Evolutionary conservation across 208 protist genomes (phyloP).

Genomic region (Crithidia thermophila): DNA sequence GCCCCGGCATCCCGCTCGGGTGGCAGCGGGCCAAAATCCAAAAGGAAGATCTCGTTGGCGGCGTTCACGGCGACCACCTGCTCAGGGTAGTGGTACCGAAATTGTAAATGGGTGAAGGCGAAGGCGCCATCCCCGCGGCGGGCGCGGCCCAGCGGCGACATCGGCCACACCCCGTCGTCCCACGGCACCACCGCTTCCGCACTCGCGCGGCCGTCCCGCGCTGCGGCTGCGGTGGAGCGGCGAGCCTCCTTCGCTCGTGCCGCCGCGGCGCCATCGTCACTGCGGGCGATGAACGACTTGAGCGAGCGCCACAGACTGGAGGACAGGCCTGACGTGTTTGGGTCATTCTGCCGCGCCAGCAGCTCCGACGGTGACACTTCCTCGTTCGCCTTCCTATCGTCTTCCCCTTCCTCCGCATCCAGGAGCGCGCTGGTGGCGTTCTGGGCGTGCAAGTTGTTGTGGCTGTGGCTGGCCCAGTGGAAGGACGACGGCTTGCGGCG

Average conservation of each 20-base stretch:
- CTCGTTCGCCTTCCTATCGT: background rate
- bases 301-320: constrained; percentile 20
- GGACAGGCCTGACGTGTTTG: background rate
- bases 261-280: background rate
- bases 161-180: constrained; percentile 17
- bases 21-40: constrained; percentile 40
- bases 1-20: background rate
- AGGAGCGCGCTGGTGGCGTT: background rate
- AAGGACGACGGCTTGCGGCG: constrained; percentile 30
- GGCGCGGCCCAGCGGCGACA: constrained; percentile 1
- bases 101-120: constrained; percentile 55
- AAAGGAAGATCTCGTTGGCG: constrained; percentile 57
- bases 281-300: constrained; percentile 31
- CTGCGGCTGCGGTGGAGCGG: background rate
- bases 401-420: background rate
- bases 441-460: constrained; percentile 24
- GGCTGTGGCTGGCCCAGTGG: constrained; percentile 17
- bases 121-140: constrained; percentile 9
- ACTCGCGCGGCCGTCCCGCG: background rate
- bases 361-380: background rate
- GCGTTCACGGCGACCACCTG: constrained; percentile 57
- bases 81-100: constrained; percentile 44
- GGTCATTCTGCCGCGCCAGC: constrained; percentile 2
- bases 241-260: background rate
- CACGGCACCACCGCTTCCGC: too few relatives aligned